phyloP scores from a whole-genome alignment of 1,139 yeast genomes.

The Lodderomyces margitis region DNA sequence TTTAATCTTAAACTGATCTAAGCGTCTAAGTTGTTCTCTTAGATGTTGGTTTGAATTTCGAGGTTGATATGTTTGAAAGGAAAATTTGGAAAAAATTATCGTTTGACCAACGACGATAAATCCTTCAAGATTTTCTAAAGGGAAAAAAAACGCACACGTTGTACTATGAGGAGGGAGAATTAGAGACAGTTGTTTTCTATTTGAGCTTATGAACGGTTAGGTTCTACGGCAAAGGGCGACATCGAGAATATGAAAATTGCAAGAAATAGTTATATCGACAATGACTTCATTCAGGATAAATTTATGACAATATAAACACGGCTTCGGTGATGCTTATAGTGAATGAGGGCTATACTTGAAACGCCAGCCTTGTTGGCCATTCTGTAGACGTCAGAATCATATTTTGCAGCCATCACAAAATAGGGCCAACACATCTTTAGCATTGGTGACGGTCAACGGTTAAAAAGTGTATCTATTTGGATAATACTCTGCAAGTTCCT shows the following conservation, averaged over 20 bases:
- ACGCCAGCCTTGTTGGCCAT: neutral
- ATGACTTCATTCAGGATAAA: neutral
- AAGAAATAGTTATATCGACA: neutral
- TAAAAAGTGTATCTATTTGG: neutral
- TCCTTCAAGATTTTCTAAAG: neutral
- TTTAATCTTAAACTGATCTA: neutral
- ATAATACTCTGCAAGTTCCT: neutral
- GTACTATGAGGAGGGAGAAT: neutral
- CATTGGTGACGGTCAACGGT: neutral
- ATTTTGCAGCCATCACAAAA: slow-evolving; percentile 1
- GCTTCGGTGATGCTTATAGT: neutral
- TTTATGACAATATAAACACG: neutral
- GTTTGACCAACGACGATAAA: slow-evolving; percentile 9
- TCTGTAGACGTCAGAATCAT: neutral
- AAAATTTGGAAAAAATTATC: slow-evolving; percentile 5
- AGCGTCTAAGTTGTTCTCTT: neutral
- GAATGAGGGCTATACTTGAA: neutral
- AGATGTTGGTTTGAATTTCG: neutral
- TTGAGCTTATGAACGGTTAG: neutral
- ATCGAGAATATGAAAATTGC: neutral
- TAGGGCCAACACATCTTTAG: neutral
- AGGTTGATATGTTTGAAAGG: neutral
- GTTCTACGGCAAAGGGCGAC: neutral
- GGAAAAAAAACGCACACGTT: slow-evolving; percentile 7
- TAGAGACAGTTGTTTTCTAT: neutral